Base-by-base conservation (phyloP, 2,329 filamentous ascomycete genomes). In the Claviceps capensis region DNA sequence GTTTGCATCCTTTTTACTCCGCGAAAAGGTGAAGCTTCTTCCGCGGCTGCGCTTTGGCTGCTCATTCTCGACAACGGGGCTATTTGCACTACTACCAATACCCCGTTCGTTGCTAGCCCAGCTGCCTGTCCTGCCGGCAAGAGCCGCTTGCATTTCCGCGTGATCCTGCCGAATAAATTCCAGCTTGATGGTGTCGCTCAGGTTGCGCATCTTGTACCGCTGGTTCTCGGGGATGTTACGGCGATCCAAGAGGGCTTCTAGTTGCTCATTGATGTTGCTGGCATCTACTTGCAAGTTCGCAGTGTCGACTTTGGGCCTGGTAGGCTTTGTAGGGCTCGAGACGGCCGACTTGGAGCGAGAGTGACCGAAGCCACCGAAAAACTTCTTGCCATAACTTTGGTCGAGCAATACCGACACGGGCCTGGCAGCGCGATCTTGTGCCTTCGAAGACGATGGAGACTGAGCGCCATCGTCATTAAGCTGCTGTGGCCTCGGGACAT, bases 181-280 rank as follows among this genome's bases (percentile, higher is more conserved):
- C 64, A 89, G 87, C 69, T 98, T 98, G 72, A 97, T 90, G 38
- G 86, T 85, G 57, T 88, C 78, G 56, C 87, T 88, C 54, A 98
- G 73, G 52, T 83, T 90, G 46, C 91, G 81, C 89, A 98, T 96
- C 70, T 94, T 94, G 67, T 91, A 88, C 52, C 91, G 79, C 74
- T 95, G 89, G 57, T 95, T 86, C 62, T 94, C 87, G 3, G 91
- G 90, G 51, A 97, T 95, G 61, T 97, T 95, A 57, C 91, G 80
- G 17, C 90, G 82, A 64, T 95, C 88, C 67, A 95, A 65, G 67
- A 81, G 75, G 3, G 76, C 79, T 60, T 83, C 79, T 47, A 81
- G 73, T 56, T 81, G 77, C 53, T 67, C 69, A 55, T 78, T 72
- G 42, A 82, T 75, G 55, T 81, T 72, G 59, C 73, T 70, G n/a